Percentiles rank a stretch among this genome's conserved stretches.
These are phyloP conservation scores for Cladosporium phlei DNA, from an alignment of 2,329 filamentous ascomycete species.

Conservation along the genomic window DNA sequence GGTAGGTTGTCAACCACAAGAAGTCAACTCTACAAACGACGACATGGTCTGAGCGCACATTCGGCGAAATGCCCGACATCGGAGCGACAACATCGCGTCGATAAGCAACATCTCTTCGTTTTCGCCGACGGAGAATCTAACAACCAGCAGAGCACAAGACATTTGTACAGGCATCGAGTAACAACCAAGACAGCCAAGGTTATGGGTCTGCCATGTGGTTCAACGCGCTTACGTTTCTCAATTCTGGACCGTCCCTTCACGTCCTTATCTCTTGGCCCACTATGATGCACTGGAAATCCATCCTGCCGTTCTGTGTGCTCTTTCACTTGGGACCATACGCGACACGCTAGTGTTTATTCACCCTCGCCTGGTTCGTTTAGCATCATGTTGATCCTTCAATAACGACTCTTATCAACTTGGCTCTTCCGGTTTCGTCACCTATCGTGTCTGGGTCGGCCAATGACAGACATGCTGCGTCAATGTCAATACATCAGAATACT, in stretches of 20 bases:
- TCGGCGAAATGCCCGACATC: no score
- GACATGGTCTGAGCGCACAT: no score
- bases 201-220: not conserved
- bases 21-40: no score
- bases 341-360: not conserved
- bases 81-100: no score
- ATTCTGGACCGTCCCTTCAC: not conserved
- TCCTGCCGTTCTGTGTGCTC: not conserved
- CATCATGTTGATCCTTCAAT: not conserved
- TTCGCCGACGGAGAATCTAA: no score
- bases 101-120: no score
- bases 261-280: slow-evolving; percentile 7
- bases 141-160: not conserved
- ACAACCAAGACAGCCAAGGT: not conserved
- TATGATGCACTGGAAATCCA: not conserved
- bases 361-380: not conserved
- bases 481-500: not conserved
- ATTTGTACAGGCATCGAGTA: slow-evolving; percentile 10
- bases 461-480: not conserved
- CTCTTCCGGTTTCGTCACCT: not conserved
- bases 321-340: no score
- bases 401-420: slow-evolving; percentile 7
- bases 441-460: not conserved
- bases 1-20: no score
- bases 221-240: slow-evolving; percentile 7